A percentile compares a stretch with the other conserved stretches of the same genome.
phyloP scores from a whole-genome alignment of 495 filamentous ascomycete genomes.

The Aspergillus kassunensis region DNA sequence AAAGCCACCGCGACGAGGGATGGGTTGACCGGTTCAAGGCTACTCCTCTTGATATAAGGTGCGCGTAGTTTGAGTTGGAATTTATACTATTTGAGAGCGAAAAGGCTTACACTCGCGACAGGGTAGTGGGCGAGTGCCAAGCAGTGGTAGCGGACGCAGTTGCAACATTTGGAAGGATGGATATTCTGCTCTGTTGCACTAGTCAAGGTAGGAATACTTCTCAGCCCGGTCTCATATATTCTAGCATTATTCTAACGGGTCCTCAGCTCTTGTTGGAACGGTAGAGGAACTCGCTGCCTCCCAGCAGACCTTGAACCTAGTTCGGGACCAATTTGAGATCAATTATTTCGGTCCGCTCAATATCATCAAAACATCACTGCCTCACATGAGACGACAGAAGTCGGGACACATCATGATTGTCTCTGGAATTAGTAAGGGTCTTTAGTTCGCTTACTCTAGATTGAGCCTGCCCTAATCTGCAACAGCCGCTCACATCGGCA shows the following conservation, averaged over 20 bases:
- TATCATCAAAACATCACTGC: conserved; percentile 85
- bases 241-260: conserved; percentile 2
- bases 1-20: conserved; percentile 51
- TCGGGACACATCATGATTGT: conserved; percentile 87
- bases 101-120: conserved; percentile 20
- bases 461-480: conserved; percentile 13
- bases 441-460: background rate
- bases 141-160: conserved; percentile 84
- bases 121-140: conserved; percentile 58
- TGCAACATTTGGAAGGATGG: conserved; percentile 76
- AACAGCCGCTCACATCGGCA: conserved; percentile 79
- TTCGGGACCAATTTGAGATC: conserved; percentile 87
- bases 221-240: background rate
- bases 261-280: conserved; percentile 75
- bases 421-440: conserved; percentile 67
- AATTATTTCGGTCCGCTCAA: conserved; percentile 95
- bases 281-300: conserved; percentile 83
- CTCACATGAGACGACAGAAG: conserved; percentile 70
- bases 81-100: background rate
- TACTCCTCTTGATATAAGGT: conserved; percentile 51
- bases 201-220: conserved; percentile 60
- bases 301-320: conserved; percentile 68
- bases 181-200: conserved; percentile 84
- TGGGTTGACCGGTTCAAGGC: conserved; percentile 43
- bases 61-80: conserved; percentile 12